Percentiles rank a stretch among this genome's conserved stretches.
phyloP scores from a whole-genome alignment of 257 asterid genomes.

The Plantago ovata region DNA sequence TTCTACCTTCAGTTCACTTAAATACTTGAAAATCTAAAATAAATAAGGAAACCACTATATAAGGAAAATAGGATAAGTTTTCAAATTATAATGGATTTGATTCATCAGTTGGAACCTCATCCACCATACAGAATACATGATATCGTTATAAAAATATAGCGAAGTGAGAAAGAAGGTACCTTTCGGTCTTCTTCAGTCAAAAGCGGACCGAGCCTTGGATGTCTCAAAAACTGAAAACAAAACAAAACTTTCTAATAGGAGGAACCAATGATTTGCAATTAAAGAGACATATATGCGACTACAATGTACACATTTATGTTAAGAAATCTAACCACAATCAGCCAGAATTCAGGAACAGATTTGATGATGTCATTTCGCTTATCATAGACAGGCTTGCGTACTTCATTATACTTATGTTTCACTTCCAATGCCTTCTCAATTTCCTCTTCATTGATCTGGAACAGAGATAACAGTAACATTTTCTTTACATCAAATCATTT shows the following conservation, averaged over 20 bases:
- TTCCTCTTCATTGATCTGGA: conserved; percentile 92
- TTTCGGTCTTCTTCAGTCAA: conserved; percentile 91
- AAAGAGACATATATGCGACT: background rate
- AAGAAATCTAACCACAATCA: conserved; percentile 72
- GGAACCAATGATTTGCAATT: conserved; percentile 1
- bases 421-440: conserved; percentile 89
- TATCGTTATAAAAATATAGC: conserved; percentile 6
- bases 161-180: conserved; percentile 38
- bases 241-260: conserved; percentile 9
- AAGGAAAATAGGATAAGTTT: conserved; percentile 9
- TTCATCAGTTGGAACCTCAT: no score
- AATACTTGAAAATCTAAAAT: conserved; percentile 74
- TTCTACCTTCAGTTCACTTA: conserved; percentile 82
- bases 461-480: conserved; percentile 16
- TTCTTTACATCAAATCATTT: background rate
- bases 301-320: conserved; percentile 5
- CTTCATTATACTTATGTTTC: conserved; percentile 80
- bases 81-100: background rate
- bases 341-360: conserved; percentile 90
- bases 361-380: conserved; percentile 67
- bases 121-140: no score
- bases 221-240: conserved; percentile 74
- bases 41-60: conserved; percentile 14
- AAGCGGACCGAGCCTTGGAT: conserved; percentile 86
- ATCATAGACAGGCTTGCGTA: conserved; percentile 85